Conservation (phyloP, 73 alveolate species). For the Halteria grandinella region DNA sequence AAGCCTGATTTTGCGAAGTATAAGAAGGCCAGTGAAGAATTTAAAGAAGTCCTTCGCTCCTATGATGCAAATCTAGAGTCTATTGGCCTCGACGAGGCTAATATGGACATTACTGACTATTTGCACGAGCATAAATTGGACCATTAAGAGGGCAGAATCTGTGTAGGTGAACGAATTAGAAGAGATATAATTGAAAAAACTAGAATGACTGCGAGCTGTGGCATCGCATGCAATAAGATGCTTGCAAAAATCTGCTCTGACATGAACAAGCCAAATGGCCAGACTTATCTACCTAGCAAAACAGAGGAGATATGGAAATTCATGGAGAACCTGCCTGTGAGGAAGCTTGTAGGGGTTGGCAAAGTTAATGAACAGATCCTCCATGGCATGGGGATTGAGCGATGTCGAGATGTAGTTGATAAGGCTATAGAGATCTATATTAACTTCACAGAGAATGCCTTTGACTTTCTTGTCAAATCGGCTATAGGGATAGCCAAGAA, state of each 20-base stretch:
- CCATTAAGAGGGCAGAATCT: slow-evolving; percentile 70
- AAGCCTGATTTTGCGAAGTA: slow-evolving; percentile 45
- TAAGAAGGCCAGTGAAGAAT: slow-evolving; percentile 30
- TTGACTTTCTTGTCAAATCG: slow-evolving; percentile 73
- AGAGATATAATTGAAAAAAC: slow-evolving; percentile 66
- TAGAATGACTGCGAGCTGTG: slow-evolving; percentile 75
- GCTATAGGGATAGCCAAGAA: slow-evolving; percentile 57
- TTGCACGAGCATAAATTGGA: slow-evolving; percentile 58
- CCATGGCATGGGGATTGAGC: slow-evolving; percentile 71
- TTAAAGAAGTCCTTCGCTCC: slow-evolving; percentile 42
- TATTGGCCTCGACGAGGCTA: slow-evolving; percentile 85
- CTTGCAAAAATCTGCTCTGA: slow-evolving; percentile 87
- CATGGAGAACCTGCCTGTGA: slow-evolving; percentile 78
- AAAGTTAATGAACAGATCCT: slow-evolving; percentile 79
- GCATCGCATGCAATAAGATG: slow-evolving; percentile 86
- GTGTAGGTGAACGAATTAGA: slow-evolving; percentile 74
- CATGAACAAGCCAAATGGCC: slow-evolving; percentile 81
- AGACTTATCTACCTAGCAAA: slow-evolving; percentile 37
- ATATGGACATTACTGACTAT: slow-evolving; percentile 79
- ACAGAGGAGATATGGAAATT: slow-evolving; percentile 51
- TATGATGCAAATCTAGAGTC: slow-evolving; percentile 76
- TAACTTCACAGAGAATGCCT: slow-evolving; percentile 73
- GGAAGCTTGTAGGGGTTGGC: slow-evolving; percentile 94
- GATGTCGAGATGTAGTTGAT: slow-evolving; percentile 68
- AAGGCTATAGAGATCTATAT: slow-evolving; percentile 64